Evolutionary conservation across 1,139 yeast genomes (phyloP), one percentile per base, ranked within the genome.

Genomic region (Pneumocystis canis): DNA sequence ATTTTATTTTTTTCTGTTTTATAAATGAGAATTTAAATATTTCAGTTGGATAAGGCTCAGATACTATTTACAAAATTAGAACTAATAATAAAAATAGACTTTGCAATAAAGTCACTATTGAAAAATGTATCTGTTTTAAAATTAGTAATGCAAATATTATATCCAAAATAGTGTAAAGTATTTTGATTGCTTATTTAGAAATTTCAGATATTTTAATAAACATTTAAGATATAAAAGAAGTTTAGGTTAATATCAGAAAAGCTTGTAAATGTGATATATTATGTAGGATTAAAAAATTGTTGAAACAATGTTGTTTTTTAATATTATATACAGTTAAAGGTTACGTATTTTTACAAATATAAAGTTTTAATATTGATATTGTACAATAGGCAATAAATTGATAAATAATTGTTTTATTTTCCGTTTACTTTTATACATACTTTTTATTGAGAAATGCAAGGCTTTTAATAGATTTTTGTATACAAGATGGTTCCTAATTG

Each of bases 401-500:
- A 47, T 9, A 47, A 47, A 47, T n/a, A 20, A 41, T 6, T 40
- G 30, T 25, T 37, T 16, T 37, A 6, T 37, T 14, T 37, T 37
- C 16, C 5, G 18, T 14, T 14, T 9, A 47, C 25, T 47, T 25
- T 20, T 47, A 25, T 40, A 40, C 25, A 28, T 18, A 18, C 9
- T 40, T 40, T 40, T 40, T 40, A 2, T 33, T 33, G 7, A 40
- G 6, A 14, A 40, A 20, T 40, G 18, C 18, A 5, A 40, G n/a
- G 18, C 5, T 40, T 20, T 40, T 5, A 40, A 18, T 20, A 40
- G 18, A 20, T 47, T 47, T 47, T 3, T 9, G 20, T 47, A 47
- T 41, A 41, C 14, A 7, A n/a, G 5, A n/a, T 47, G 1, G 31
- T 47, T 47, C 20, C 2, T 47, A 79, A 88, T 0, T 84, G 86